These are phyloP conservation scores for Trichothecium roseum DNA, from an alignment of 2,329 filamentous ascomycete genomes.

Conservation along the genomic window DNA sequence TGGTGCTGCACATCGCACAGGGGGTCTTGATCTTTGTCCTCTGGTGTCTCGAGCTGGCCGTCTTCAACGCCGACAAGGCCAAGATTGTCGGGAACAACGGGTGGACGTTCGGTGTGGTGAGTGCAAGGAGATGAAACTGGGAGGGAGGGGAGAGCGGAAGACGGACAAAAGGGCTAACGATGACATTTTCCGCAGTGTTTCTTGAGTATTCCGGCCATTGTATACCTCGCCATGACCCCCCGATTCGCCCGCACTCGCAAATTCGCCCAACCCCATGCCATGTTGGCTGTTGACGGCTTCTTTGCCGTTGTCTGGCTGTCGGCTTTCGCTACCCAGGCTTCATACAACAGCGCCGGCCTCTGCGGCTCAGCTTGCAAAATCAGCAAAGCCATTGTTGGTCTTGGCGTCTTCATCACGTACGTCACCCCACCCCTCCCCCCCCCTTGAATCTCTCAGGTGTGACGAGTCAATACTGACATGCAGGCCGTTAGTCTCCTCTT, in stretches of 20 bases:
- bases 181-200: conserved; percentile 43
- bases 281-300: conserved; percentile 47
- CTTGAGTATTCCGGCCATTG: conserved; percentile 50
- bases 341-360: conserved; percentile 46
- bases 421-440: conserved; percentile 13
- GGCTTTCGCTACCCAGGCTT: conserved; percentile 54
- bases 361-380: conserved; percentile 47
- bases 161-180: too few relatives aligned
- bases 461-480: conserved; percentile 2
- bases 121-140: conserved; percentile 19
- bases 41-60: conserved; percentile 49
- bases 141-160: too few relatives aligned
- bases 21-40: conserved; percentile 42
- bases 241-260: conserved; percentile 51
- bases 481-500: conserved; percentile 40
- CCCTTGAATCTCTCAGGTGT: conserved; percentile 1
- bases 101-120: conserved; percentile 55
- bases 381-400: conserved; percentile 52
- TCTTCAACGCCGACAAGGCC: conserved; percentile 40
- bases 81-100: conserved; percentile 46
- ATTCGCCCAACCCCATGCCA: conserved; percentile 51
- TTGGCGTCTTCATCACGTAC: conserved; percentile 54
- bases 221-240: conserved; percentile 56
- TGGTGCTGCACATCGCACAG: conserved; percentile 46
- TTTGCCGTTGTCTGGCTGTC: conserved; percentile 55